These are phyloP conservation scores for thale cress (Arabidopsis thaliana) DNA, from an alignment of 345 rosid species.

Conservation along the genomic window TAIR10.1 NC_003074.8:22264001-22264500, in stretches of 20 bases:
- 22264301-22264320: slow-evolving; percentile 38
- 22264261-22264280: slow-evolving; percentile 43
- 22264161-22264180: slow-evolving; percentile 45
- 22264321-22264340: slow-evolving; percentile 39
- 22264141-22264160: slow-evolving; percentile 49
- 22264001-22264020: slow-evolving; percentile 50
- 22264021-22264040: slow-evolving; percentile 48
- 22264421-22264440: slow-evolving; percentile 49
- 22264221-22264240: slow-evolving; percentile 47
- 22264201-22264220: slow-evolving; percentile 49
- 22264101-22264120: slow-evolving; percentile 54
- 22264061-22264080: slow-evolving; percentile 50
- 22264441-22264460: slow-evolving; percentile 56
- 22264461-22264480: background rate
- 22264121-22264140: slow-evolving; percentile 52
- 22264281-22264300: slow-evolving; percentile 32
- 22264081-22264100: slow-evolving; percentile 59
- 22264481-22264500: background rate
- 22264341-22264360: slow-evolving; percentile 38
- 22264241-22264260: slow-evolving; percentile 38
- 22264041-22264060: slow-evolving; percentile 50
- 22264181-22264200: slow-evolving; percentile 45
- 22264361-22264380: slow-evolving; percentile 51
- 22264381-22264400: slow-evolving; percentile 58
- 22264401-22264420: slow-evolving; percentile 55